Conservation (phyloP, 2,329 filamentous ascomycete genomes). For the Diaporthe destruens region DNA sequence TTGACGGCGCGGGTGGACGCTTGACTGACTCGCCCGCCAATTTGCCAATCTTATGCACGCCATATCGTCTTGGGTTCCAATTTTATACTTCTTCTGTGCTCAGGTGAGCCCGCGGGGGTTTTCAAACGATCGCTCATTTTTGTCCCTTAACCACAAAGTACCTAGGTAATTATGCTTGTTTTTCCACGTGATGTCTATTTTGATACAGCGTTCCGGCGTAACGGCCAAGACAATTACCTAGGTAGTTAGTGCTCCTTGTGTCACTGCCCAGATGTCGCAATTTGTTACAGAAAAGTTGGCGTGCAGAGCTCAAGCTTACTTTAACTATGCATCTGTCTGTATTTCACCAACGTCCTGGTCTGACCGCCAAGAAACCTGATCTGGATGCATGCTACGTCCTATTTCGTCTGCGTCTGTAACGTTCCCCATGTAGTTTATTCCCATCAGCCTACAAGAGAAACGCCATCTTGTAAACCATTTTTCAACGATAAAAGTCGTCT, state of each 20-base stretch:
- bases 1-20: background rate
- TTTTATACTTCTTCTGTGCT: too few relatives aligned
- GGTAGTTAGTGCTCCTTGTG: background rate
- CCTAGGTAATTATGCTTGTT: background rate
- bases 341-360: background rate
- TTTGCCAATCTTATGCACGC: background rate
- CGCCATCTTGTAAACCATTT: too few relatives aligned
- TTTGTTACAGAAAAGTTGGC: background rate
- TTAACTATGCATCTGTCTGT: too few relatives aligned
- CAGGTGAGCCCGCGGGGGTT: too few relatives aligned
- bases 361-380: background rate
- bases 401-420: background rate
- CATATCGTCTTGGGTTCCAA: background rate
- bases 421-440: too few relatives aligned
- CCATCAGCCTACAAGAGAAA: too few relatives aligned
- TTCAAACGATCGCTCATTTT: background rate
- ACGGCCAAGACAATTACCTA: background rate
- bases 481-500: too few relatives aligned
- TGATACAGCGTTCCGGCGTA: background rate
- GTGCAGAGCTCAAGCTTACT: too few relatives aligned
- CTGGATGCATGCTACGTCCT: too few relatives aligned
- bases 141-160: background rate
- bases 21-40: constrained; percentile 6
- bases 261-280: background rate
- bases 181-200: too few relatives aligned